phyloP scores from a whole-genome alignment of 2,329 filamentous ascomycete species.

The Incumbomyces delicatus region DNA sequence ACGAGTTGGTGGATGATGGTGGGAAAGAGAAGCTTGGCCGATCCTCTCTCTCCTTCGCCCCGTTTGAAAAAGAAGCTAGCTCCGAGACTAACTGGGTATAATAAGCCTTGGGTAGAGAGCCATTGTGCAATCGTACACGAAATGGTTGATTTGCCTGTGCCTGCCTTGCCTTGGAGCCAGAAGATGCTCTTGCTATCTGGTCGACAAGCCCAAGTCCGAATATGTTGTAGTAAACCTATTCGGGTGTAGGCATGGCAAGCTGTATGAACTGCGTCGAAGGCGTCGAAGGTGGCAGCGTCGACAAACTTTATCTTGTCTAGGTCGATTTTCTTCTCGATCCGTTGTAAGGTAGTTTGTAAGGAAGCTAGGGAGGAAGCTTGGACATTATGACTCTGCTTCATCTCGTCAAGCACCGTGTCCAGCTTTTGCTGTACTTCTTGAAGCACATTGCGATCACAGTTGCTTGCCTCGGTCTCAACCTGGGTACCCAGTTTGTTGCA shows the following conservation, averaged over 20 bases:
- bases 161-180: slow-evolving; percentile 23
- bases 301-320: slow-evolving; percentile 13
- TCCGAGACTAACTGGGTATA: not conserved
- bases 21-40: slow-evolving; percentile 30
- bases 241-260: slow-evolving; percentile 9
- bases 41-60: slow-evolving; percentile 31
- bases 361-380: too few relatives aligned
- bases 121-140: slow-evolving; percentile 24
- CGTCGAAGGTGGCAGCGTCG: slow-evolving; percentile 5
- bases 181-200: slow-evolving; percentile 22
- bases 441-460: slow-evolving; percentile 7
- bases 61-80: slow-evolving; percentile 22
- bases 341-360: slow-evolving; percentile 3
- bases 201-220: slow-evolving; percentile 20
- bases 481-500: slow-evolving; percentile 6
- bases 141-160: slow-evolving; percentile 27
- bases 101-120: not conserved
- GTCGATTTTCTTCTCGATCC: slow-evolving; percentile 13
- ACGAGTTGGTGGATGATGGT: slow-evolving; percentile 32
- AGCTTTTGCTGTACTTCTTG: not conserved
- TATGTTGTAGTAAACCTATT: slow-evolving; percentile 8
- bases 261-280: slow-evolving; percentile 5
- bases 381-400: slow-evolving; percentile 3
- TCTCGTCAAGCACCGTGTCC: not conserved
- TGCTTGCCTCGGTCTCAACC: slow-evolving; percentile 9